Percentiles rank a stretch among this genome's conserved stretches.
These are phyloP conservation scores for Microbotryomycetes sp. DNA, from an alignment of 1,284 basidiomycete genomes.

Conservation along the genomic window DNA sequence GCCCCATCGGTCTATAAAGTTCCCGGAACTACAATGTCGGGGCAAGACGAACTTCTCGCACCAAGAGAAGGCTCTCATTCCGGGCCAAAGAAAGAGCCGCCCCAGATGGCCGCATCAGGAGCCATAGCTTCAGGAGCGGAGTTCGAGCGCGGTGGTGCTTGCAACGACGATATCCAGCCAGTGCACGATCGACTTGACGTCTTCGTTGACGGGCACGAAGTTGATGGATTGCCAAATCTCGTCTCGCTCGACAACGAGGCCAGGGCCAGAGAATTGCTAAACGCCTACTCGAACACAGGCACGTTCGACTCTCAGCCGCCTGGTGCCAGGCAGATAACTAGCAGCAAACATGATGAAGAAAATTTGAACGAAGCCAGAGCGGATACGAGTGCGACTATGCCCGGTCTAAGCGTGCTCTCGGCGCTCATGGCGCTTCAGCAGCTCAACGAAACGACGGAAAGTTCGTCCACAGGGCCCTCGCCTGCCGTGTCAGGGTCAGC, in stretches of 20 bases:
- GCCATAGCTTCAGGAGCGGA: no score
- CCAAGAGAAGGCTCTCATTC: no score
- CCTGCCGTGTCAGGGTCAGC: not conserved
- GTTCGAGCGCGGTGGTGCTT: no score
- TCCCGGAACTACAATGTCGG: no score
- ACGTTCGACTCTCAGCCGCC: not conserved
- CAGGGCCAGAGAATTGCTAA: not conserved
- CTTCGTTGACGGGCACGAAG: not conserved
- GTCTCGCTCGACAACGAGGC: not conserved
- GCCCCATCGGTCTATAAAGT: no score
- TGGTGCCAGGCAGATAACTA: no score
- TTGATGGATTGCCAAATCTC: not conserved
- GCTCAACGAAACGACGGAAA: not conserved
- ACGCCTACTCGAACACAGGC: not conserved
- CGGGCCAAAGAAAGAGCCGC: no score
- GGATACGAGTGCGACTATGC: not conserved
- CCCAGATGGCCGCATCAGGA: no score
- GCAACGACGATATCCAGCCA: not conserved
- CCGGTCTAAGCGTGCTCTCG: not conserved
- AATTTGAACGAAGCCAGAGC: not conserved
- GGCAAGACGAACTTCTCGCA: no score
- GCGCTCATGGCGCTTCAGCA: not conserved
- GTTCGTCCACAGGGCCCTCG: not conserved
- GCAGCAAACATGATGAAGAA: not conserved
- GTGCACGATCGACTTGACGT: not conserved